These are phyloP conservation scores for Hyaloscypha finlandica DNA, from an alignment of 495 filamentous ascomycete genomes.

Conservation along the genomic window DNA sequence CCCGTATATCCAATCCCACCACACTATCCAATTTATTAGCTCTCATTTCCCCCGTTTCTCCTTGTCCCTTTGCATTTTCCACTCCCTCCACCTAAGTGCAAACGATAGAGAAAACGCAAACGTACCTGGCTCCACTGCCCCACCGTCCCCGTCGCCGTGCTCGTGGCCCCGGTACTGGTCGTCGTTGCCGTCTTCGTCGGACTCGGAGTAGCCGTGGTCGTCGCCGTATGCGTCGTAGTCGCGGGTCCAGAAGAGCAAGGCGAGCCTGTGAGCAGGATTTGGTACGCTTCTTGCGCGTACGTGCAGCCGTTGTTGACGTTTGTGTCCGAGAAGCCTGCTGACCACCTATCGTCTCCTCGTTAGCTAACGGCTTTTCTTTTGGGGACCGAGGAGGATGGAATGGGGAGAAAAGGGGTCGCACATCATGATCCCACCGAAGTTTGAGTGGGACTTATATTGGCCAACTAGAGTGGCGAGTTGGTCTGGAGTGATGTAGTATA, in stretches of 20 bases:
- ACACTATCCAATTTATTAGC: not conserved
- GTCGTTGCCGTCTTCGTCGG: not conserved
- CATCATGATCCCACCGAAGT: not conserved
- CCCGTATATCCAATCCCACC: not conserved
- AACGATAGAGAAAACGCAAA: too few species aligned
- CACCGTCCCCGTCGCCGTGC: not conserved
- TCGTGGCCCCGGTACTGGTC: not conserved
- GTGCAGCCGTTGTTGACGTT: not conserved
- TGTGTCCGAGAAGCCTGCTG: not conserved
- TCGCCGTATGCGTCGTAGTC: not conserved
- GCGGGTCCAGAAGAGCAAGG: not conserved
- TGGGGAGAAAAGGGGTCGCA: not conserved
- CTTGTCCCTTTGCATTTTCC: too few species aligned
- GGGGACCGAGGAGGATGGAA: not conserved
- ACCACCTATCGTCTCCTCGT: not conserved
- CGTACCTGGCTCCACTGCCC: not conserved
- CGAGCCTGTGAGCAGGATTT: not conserved
- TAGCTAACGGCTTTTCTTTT: not conserved
- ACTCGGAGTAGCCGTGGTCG: not conserved
- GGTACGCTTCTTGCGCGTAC: not conserved
- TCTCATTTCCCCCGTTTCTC: too few species aligned
- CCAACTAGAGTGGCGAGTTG: not conserved
- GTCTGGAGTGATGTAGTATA: constrained; percentile 8
- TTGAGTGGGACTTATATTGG: not conserved
- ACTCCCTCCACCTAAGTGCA: too few species aligned